Percentiles rank a stretch among this genome's conserved stretches.
Conservation (phyloP, 148 eudicot species). For the Beta vulgaris region DNA sequence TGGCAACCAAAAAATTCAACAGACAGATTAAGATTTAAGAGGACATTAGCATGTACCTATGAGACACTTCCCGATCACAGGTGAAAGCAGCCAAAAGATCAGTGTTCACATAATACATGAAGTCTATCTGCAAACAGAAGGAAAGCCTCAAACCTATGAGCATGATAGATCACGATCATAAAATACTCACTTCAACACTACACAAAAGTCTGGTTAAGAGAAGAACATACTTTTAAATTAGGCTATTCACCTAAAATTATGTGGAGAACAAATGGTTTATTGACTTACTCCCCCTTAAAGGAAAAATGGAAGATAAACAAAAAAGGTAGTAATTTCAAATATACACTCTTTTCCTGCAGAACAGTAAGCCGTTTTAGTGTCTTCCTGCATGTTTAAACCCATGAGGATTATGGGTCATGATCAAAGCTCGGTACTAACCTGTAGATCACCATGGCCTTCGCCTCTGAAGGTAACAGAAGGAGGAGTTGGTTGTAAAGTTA, state of each 20-base stretch:
- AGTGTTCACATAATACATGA: conserved; percentile 68
- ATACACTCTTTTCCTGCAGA: too few species aligned
- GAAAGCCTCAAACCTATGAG: conserved; percentile 2
- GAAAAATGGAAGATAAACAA: too few species aligned
- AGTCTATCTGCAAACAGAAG: conserved; percentile 68
- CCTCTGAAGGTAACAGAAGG: conserved; percentile 85
- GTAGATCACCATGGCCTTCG: conserved; percentile 98
- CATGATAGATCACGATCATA: background rate
- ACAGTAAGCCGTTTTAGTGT: too few species aligned
- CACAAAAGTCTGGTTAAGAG: background rate
- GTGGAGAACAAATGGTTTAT: too few species aligned
- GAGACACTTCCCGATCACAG: conserved; percentile 70
- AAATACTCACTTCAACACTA: background rate
- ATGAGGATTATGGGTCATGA: background rate
- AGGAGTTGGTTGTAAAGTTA: conserved; percentile 70
- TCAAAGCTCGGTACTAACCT: conserved; percentile 39
- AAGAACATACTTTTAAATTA: too few species aligned
- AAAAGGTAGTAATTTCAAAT: too few species aligned
- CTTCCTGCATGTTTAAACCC: background rate
- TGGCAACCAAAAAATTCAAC: background rate
- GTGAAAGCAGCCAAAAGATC: conserved; percentile 78
- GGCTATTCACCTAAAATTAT: too few species aligned
- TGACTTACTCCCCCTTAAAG: too few species aligned
- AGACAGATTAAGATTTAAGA: too few species aligned
- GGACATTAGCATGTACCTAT: conserved; percentile 44